A percentile compares a stretch with the other conserved stretches of the same genome.
phyloP scores from a whole-genome alignment of 805 yeast species.

The Ogataea corticis region DNA sequence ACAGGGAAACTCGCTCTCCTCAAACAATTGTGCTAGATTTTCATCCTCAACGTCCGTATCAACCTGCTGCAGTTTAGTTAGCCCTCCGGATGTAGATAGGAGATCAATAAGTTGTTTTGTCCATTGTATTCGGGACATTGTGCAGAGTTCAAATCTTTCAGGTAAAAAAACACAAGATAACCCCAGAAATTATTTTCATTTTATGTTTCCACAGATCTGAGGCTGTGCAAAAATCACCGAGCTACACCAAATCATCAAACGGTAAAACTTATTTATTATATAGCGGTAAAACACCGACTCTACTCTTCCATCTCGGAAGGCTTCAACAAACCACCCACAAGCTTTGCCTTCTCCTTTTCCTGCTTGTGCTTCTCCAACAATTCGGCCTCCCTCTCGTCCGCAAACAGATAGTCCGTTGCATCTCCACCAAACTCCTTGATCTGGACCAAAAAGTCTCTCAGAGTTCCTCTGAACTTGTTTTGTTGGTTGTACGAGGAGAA shows the following conservation, averaged over 20 bases:
- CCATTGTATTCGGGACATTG: neutral
- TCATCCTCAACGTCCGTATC: constrained; percentile 14
- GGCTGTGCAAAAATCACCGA: neutral
- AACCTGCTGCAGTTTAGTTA: constrained; percentile 5
- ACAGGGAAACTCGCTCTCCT: constrained; percentile 27
- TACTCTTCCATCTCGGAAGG: constrained; percentile 90
- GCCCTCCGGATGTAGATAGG: neutral
- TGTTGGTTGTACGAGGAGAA: constrained; percentile 72
- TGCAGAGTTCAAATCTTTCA: neutral
- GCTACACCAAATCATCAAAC: neutral
- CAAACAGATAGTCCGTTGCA: constrained; percentile 89
- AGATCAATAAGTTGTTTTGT: constrained; percentile 6
- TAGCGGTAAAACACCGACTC: constrained; percentile 1
- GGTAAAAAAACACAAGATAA: too few relatives aligned
- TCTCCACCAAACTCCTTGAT: constrained; percentile 95
- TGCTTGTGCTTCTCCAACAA: constrained; percentile 62
- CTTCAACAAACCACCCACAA: constrained; percentile 90
- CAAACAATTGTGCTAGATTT: constrained; percentile 29
- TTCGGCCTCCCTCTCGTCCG: constrained; percentile 87
- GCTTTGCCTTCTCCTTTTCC: constrained; percentile 79
- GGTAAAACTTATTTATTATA: neutral
- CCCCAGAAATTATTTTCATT: too few relatives aligned
- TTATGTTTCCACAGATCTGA: too few relatives aligned
- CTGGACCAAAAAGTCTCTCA: constrained; percentile 95
- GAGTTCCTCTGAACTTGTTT: constrained; percentile 72